Conservation (phyloP, 73 alveolate genomes). For the Blepharisma japonicum region DNA sequence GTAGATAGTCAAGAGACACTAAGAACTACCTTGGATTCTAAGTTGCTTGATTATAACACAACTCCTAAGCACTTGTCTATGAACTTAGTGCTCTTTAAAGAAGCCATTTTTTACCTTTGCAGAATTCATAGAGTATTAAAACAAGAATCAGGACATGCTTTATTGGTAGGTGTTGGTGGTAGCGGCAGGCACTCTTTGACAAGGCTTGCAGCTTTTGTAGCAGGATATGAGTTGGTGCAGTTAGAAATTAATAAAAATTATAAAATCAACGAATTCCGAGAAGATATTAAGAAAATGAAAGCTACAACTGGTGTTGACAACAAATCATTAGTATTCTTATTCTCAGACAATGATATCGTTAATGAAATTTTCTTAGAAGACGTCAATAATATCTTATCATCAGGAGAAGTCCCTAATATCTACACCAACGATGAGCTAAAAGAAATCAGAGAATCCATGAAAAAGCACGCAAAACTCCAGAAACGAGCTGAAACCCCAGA, state of each 20-base stretch:
- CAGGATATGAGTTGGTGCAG: slow-evolving; percentile 75
- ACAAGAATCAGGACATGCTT: slow-evolving; percentile 96
- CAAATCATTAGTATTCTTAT: slow-evolving; percentile 42
- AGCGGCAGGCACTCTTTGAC: slow-evolving; percentile 94
- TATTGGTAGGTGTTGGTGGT: slow-evolving; percentile 97
- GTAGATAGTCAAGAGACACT: slow-evolving; percentile 77
- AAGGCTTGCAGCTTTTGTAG: slow-evolving; percentile 87
- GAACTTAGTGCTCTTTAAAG: slow-evolving; percentile 88
- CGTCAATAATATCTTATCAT: slow-evolving; percentile 94
- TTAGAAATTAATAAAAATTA: slow-evolving; percentile 86
- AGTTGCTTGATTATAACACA: slow-evolving; percentile 46
- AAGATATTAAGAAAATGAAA: slow-evolving; percentile 84
- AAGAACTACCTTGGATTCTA: slow-evolving; percentile 31
- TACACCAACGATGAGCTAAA: slow-evolving; percentile 94
- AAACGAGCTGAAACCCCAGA: slow-evolving; percentile 74
- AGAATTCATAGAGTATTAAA: slow-evolving; percentile 89
- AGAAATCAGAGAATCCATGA: slow-evolving; percentile 87
- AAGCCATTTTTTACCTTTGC: slow-evolving; percentile 94
- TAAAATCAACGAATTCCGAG: slow-evolving; percentile 79
- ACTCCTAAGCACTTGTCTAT: slow-evolving; percentile 51
- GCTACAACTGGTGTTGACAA: slow-evolving; percentile 47
- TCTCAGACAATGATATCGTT: slow-evolving; percentile 71
- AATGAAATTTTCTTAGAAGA: slow-evolving; percentile 97
- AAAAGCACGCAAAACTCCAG: slow-evolving; percentile 64
- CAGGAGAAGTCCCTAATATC: slow-evolving; percentile 98